phyloP scores from a whole-genome alignment of 2,329 filamentous ascomycete genomes.

The Ciborinia camelliae region DNA sequence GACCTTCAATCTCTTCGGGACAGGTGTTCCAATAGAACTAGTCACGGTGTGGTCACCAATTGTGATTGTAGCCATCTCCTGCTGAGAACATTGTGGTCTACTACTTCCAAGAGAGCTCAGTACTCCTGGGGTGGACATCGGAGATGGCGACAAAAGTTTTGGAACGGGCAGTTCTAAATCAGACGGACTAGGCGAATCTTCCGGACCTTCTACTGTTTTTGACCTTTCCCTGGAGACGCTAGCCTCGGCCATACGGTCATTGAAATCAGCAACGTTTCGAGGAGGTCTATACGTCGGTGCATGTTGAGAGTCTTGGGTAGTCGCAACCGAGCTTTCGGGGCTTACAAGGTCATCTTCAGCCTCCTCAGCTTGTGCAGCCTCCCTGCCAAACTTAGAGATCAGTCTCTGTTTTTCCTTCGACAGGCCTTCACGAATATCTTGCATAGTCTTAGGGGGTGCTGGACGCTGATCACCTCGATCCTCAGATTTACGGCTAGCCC shows the following conservation, averaged over 20 bases:
- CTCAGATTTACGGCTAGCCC: conserved; percentile 42
- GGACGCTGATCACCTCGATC: conserved; percentile 24
- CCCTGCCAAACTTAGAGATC: conserved; percentile 27
- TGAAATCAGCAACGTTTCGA: conserved; percentile 35
- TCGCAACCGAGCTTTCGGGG: conserved; percentile 25
- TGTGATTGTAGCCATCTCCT: conserved; percentile 37
- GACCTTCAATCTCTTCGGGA: conserved; percentile 28
- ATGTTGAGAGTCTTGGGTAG: conserved; percentile 23
- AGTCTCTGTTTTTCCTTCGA: conserved; percentile 34
- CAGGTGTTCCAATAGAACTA: conserved; percentile 34
- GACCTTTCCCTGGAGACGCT: conserved; percentile 14
- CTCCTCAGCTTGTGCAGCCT: conserved; percentile 22
- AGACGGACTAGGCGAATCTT: not conserved
- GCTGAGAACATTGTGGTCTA: conserved; percentile 25
- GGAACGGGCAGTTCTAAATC: conserved; percentile 28
- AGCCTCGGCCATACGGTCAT: conserved; percentile 33
- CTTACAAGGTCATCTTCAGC: conserved; percentile 22
- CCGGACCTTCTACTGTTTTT: conserved; percentile 9
- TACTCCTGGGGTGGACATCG: conserved; percentile 28
- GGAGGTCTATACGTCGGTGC: conserved; percentile 21
- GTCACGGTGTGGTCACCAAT: conserved; percentile 37
- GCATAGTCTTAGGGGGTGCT: conserved; percentile 4
- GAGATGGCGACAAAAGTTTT: conserved; percentile 29
- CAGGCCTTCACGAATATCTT: conserved; percentile 18
- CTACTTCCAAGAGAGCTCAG: conserved; percentile 29